These are phyloP conservation scores for Amylocystis lapponica DNA, from an alignment of 768 basidiomycete genomes.

Conservation along the genomic window DNA sequence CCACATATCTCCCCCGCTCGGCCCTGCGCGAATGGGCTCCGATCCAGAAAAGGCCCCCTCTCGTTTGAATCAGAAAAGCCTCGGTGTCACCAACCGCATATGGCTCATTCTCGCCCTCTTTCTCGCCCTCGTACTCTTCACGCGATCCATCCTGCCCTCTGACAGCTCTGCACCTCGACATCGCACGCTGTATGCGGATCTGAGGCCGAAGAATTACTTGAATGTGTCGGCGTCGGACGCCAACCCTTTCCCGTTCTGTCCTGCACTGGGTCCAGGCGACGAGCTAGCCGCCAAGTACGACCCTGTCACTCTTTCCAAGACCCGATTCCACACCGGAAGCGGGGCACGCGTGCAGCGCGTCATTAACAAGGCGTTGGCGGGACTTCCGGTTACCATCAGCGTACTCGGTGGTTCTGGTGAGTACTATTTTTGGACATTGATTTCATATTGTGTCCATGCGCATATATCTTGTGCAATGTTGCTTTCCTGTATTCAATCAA, in stretches of 20 bases:
- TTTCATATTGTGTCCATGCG: no score
- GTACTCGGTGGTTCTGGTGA: conserved; percentile 85
- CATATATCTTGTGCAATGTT: no score
- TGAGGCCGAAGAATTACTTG: conserved; percentile 78
- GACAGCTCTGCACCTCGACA: conserved; percentile 23
- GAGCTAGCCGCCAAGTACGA: conserved; percentile 77
- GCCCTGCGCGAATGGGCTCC: conserved; percentile 40
- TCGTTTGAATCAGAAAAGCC: conserved; percentile 47
- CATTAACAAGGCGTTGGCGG: conserved; percentile 76
- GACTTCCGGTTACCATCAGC: conserved; percentile 85
- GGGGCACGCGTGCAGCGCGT: conserved; percentile 79
- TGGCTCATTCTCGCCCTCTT: conserved; percentile 55
- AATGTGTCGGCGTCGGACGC: conserved; percentile 48
- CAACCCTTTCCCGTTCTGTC: conserved; percentile 89
- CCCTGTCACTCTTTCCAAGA: conserved; percentile 64
- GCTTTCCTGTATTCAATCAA: no score
- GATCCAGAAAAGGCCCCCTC: conserved; percentile 41
- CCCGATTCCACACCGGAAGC: conserved; percentile 71
- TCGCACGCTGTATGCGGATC: conserved; percentile 29
- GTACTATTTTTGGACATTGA: conserved; percentile 22
- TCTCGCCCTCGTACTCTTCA: conserved; percentile 47
- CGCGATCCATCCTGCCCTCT: conserved; percentile 48
- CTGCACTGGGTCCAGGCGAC: conserved; percentile 79
- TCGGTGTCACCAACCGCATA: conserved; percentile 65
- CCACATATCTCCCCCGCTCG: conserved; percentile 46